These are phyloP conservation scores for Irpex sp. DNA, from an alignment of 1,284 basidiomycete genomes.

Conservation along the genomic window DNA sequence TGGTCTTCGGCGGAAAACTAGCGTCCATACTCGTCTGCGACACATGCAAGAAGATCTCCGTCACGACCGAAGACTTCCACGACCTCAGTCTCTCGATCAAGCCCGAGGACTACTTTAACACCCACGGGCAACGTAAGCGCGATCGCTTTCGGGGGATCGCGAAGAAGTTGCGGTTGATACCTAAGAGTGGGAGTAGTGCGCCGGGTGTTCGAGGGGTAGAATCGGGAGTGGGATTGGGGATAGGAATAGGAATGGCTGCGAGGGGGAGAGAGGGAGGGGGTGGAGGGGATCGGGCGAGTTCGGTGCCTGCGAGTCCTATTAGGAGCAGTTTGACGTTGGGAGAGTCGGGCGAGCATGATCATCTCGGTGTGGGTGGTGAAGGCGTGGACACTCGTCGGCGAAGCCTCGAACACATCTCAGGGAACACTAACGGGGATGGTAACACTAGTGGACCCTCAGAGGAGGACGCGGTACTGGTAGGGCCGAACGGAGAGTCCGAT, in stretches of 20 bases:
- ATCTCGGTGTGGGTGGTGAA: slow-evolving; percentile 20
- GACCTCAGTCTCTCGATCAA: slow-evolving; percentile 88
- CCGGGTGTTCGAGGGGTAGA: too few species aligned
- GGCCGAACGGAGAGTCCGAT: neutral
- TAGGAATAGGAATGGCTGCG: too few species aligned
- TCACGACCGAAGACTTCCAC: slow-evolving; percentile 91
- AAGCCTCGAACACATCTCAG: slow-evolving; percentile 25
- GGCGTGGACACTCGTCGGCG: slow-evolving; percentile 22
- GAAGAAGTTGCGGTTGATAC: slow-evolving; percentile 49
- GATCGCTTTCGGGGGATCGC: slow-evolving; percentile 71
- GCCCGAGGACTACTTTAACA: slow-evolving; percentile 66
- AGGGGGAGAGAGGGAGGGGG: too few species aligned
- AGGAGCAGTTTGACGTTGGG: slow-evolving; percentile 22
- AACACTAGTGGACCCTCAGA: neutral
- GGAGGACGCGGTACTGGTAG: neutral
- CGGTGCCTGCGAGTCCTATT: slow-evolving; percentile 29
- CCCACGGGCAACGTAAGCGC: slow-evolving; percentile 49
- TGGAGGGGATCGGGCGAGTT: slow-evolving; percentile 22
- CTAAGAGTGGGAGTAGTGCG: slow-evolving; percentile 13
- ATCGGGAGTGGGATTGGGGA: too few species aligned
- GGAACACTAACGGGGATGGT: slow-evolving; percentile 15
- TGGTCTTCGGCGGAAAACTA: slow-evolving; percentile 85
- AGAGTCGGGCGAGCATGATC: slow-evolving; percentile 10
- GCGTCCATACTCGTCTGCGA: slow-evolving; percentile 92
- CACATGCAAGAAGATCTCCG: slow-evolving; percentile 87